Conservation (phyloP, 805 yeast genomes). For the Candida glaebosa region DNA sequence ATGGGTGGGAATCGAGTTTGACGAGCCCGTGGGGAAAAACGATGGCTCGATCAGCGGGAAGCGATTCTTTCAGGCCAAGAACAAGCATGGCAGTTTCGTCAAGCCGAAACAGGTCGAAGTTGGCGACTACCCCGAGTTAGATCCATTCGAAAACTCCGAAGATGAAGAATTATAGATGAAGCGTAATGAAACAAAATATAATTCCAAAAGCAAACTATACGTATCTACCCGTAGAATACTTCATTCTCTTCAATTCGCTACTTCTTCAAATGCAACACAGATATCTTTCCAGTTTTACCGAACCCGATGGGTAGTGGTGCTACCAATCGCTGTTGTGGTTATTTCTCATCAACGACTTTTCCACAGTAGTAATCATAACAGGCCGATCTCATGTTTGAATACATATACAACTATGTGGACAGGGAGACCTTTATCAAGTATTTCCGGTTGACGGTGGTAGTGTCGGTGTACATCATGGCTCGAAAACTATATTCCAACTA, state of each 20-base stretch:
- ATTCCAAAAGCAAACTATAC: too few relatives aligned
- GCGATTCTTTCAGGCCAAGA: conserved; percentile 53
- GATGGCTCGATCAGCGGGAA: conserved; percentile 69
- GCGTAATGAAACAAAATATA: too few relatives aligned
- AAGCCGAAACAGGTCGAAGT: conserved; percentile 65
- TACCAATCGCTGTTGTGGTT: background rate
- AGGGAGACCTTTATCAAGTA: conserved; percentile 42
- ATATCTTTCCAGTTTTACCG: background rate
- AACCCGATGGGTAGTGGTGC: background rate
- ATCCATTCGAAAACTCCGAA: conserved; percentile 44
- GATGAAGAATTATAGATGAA: conserved; percentile 28
- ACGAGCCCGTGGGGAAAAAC: conserved; percentile 84
- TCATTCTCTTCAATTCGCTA: background rate
- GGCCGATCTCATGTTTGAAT: conserved; percentile 19
- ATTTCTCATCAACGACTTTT: background rate
- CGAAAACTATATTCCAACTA: conserved; percentile 56
- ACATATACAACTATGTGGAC: conserved; percentile 34
- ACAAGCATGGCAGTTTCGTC: conserved; percentile 73
- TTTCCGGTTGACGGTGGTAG: conserved; percentile 45
- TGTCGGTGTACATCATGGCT: conserved; percentile 61
- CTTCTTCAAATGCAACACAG: too few relatives aligned
- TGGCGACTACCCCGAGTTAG: conserved; percentile 59
- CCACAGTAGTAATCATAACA: background rate
- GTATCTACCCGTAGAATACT: too few relatives aligned
- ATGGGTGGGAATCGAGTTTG: conserved; percentile 87